Evolutionary conservation across 139 green algal genomes (phyloP).

Genomic region (Pedinophyceae sp.): DNA sequence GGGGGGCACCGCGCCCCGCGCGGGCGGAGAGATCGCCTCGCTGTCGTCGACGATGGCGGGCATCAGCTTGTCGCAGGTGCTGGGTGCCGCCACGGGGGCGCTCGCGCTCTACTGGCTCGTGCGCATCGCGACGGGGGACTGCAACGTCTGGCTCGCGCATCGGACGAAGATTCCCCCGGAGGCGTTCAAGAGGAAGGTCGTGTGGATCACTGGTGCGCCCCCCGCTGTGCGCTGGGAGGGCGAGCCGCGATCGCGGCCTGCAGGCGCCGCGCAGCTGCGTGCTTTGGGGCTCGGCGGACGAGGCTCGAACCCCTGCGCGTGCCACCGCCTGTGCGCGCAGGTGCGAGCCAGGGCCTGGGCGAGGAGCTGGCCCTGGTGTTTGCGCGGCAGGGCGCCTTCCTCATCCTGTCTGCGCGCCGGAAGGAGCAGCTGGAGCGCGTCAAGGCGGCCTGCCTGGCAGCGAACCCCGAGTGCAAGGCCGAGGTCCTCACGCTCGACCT

Average conservation of each 20-base stretch:
- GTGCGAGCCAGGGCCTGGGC: constrained; percentile 9
- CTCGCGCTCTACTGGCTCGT: not conserved
- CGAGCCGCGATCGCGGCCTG: not conserved
- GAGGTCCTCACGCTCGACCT: not conserved
- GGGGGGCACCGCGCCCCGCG: too few relatives aligned
- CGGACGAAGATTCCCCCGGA: not conserved
- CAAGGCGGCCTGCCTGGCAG: not conserved
- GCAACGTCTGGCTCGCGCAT: not conserved
- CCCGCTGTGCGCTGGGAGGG: not conserved
- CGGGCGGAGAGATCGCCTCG: too few relatives aligned
- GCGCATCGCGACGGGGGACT: not conserved
- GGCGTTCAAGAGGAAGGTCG: constrained; percentile 2
- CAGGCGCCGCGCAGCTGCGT: not conserved
- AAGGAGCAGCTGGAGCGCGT: constrained; percentile 1
- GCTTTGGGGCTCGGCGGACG: not conserved
- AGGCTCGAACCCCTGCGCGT: not conserved
- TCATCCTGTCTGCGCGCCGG: constrained; percentile 4
- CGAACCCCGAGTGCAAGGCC: not conserved
- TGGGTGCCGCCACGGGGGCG: not conserved
- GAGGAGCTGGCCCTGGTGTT: constrained; percentile 6
- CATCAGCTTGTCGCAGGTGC: too few relatives aligned
- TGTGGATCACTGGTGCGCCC: constrained; percentile 8
- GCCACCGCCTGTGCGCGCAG: not conserved
- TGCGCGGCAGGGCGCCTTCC: not conserved
- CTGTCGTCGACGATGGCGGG: too few relatives aligned